Evolutionary conservation across 2,329 filamentous ascomycete species (phyloP).

Genomic region (Xylariaceae sp.): DNA sequence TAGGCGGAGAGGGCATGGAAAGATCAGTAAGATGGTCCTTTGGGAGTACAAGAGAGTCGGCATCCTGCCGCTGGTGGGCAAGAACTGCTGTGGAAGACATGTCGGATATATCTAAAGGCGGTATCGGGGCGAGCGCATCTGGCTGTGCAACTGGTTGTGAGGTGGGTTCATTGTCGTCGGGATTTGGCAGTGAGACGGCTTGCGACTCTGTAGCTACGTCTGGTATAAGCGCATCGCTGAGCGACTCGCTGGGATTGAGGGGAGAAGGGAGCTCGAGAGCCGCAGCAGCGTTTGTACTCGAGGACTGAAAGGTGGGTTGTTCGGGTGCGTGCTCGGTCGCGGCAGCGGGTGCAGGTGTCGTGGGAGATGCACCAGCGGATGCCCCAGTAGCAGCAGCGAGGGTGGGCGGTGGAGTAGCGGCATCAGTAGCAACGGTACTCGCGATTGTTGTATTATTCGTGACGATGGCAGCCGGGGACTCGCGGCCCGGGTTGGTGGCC

Average conservation of each 20-base stretch:
- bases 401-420: constrained; percentile 15
- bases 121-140: constrained; percentile 20
- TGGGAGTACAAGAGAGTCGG: constrained; percentile 3
- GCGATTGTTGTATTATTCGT: too few species aligned
- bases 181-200: too few species aligned
- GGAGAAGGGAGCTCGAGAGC: constrained; percentile 2
- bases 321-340: not conserved
- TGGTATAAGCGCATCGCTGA: too few species aligned
- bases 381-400: constrained; percentile 6
- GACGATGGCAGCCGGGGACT: too few species aligned
- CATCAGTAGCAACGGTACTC: constrained; percentile 11
- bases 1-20: constrained; percentile 32
- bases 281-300: constrained; percentile 4
- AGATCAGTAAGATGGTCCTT: constrained; percentile 10
- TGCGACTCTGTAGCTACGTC: too few species aligned
- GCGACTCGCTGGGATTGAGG: constrained; percentile 3
- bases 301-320: too few species aligned
- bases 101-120: not conserved
- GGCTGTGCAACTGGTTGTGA: constrained; percentile 2
- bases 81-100: not conserved
- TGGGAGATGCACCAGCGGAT: constrained; percentile 3
- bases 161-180: too few species aligned
- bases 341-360: constrained; percentile 1
- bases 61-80: not conserved
- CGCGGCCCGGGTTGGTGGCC: constrained; percentile 18